Evolutionary conservation across 179 eudicot genomes (phyloP).

Genomic region (Gypsophila paniculata): DNA sequence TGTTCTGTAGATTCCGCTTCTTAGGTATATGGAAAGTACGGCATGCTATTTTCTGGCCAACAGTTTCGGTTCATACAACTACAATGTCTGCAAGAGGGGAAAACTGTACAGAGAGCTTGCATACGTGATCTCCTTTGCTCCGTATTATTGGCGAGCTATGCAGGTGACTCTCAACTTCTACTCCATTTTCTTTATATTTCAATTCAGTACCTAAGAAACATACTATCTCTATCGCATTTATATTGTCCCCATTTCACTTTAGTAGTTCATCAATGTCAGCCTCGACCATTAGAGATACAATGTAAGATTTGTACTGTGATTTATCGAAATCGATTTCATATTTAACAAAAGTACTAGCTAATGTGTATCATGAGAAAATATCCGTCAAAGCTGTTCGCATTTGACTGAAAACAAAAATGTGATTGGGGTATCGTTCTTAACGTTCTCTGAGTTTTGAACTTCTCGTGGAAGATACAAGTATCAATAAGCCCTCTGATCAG

Average conservation of each 20-base stretch:
- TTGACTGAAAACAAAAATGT: too few species aligned
- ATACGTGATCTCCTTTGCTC: conserved; percentile 87
- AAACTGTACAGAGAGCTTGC: conserved; percentile 67
- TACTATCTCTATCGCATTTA: neutral
- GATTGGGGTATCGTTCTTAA: too few species aligned
- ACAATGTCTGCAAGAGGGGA: conserved; percentile 62
- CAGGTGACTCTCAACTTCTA: conserved; percentile 46
- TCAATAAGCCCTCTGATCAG: conserved; percentile 1
- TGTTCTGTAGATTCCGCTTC: conserved; percentile 59
- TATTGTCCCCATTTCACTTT: neutral
- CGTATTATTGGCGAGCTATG: conserved; percentile 98
- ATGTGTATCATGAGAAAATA: too few species aligned
- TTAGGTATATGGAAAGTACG: conserved; percentile 82
- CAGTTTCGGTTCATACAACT: conserved; percentile 55
- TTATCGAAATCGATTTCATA: too few species aligned
- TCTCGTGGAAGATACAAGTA: too few species aligned
- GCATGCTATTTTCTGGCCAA: conserved; percentile 76
- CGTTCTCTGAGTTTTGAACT: too few species aligned
- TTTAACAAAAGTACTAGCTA: too few species aligned
- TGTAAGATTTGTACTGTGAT: too few species aligned
- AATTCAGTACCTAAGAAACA: neutral
- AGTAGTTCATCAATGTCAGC: too few species aligned
- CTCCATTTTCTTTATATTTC: neutral
- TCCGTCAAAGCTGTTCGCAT: too few species aligned
- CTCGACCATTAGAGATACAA: too few species aligned